phyloP scores from a whole-genome alignment of 768 basidiomycete genomes.

The Phlegmacium glaucopus region DNA sequence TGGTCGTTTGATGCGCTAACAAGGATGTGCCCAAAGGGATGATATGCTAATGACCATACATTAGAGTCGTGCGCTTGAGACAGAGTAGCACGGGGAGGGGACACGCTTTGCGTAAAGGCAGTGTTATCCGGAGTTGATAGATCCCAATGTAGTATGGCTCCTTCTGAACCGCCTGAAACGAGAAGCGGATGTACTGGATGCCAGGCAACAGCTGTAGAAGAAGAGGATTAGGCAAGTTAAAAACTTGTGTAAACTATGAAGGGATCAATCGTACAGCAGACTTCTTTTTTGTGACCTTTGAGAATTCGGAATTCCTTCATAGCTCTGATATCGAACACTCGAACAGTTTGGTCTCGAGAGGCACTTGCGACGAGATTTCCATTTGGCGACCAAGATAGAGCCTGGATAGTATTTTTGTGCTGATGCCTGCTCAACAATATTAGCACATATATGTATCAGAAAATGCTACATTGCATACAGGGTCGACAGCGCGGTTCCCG shows the following conservation, averaged over 20 bases:
- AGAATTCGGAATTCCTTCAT: constrained; percentile 94
- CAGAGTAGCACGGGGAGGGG: constrained; percentile 75
- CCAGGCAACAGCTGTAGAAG: constrained; percentile 78
- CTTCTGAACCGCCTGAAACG: constrained; percentile 92
- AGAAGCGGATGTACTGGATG: constrained; percentile 92
- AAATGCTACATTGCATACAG: constrained; percentile 49
- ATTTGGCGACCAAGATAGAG: constrained; percentile 89
- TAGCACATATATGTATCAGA: background rate
- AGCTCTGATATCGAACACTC: constrained; percentile 96
- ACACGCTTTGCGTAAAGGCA: constrained; percentile 35
- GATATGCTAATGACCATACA: constrained; percentile 94
- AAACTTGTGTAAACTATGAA: background rate
- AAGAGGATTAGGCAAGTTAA: background rate
- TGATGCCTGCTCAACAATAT: constrained; percentile 61
- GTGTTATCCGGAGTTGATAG: constrained; percentile 63
- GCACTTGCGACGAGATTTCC: constrained; percentile 94
- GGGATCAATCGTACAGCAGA: constrained; percentile 67
- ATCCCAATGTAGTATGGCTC: constrained; percentile 93
- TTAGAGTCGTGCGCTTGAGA: constrained; percentile 98
- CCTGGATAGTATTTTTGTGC: constrained; percentile 97
- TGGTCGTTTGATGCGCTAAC: constrained; percentile 96
- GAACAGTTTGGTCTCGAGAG: constrained; percentile 90
- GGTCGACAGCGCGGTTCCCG: constrained; percentile 86
- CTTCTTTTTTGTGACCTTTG: constrained; percentile 98
- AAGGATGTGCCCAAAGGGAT: constrained; percentile 93